These are phyloP conservation scores for Diaporthe citriasiana DNA, from an alignment of 2,329 filamentous ascomycete genomes.

Conservation along the genomic window DNA sequence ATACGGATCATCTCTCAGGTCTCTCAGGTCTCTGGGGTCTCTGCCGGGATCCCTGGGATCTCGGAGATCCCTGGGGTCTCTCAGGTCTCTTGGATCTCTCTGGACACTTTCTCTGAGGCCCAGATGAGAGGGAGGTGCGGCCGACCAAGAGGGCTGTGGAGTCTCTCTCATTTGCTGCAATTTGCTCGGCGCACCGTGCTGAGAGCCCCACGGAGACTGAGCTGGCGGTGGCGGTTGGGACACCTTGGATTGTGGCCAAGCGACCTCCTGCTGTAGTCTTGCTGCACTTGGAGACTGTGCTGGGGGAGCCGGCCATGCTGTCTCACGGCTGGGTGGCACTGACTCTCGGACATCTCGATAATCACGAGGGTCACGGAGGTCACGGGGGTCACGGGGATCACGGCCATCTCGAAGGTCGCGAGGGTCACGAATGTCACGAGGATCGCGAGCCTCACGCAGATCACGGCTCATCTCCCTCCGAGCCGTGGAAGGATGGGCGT, in stretches of 20 bases:
- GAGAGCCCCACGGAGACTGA: conserved; percentile 56
- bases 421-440: conserved; percentile 28
- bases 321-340: conserved; percentile 53
- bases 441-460: conserved; percentile 8
- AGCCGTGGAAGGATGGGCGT: conserved; percentile 50
- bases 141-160: conserved; percentile 53
- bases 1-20: conserved; percentile 39
- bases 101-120: conserved; percentile 43
- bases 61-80: conserved; percentile 11
- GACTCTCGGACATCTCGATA: conserved; percentile 60
- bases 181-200: conserved; percentile 55
- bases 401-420: conserved; percentile 54
- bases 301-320: conserved; percentile 51
- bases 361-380: conserved; percentile 57
- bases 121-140: conserved; percentile 46
- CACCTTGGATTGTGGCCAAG: conserved; percentile 54
- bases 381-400: conserved; percentile 57
- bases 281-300: conserved; percentile 45
- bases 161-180: conserved; percentile 52
- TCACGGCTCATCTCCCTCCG: conserved; percentile 12
- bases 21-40: neutral
- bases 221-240: conserved; percentile 51
- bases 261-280: conserved; percentile 49
- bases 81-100: conserved; percentile 24
- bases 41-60: conserved; percentile 3